Evolutionary conservation across 2,329 filamentous ascomycete species (phyloP), one percentile per base, ranked within the genome.

Genomic region (Fusarium nurragi): DNA sequence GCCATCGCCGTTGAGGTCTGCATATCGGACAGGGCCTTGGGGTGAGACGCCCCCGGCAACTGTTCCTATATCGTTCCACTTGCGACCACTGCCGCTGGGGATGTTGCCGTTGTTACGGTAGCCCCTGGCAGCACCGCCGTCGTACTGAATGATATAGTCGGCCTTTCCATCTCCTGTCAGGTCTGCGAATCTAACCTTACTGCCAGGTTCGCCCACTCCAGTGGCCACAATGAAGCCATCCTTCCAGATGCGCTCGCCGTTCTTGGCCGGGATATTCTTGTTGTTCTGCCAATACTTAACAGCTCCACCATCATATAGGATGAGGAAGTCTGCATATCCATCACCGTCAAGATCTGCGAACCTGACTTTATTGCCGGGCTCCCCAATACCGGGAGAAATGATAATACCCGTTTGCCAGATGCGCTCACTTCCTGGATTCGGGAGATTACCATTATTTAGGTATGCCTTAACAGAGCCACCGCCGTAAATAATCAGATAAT

Each of bases 311-410:
- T 58, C 58, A 6, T 58, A 64, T 1, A 64, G 19, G 11, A 64
- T 14, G 5, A 62, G 43, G 14, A 41, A 64, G 22, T 64, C 60
- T 1, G 23, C 59, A 3, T 60, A 60, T 2, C 49, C 54, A 13
- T 65, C 59, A 1, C 63, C 65, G 9, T 68, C 50, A 11, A 68
- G 65, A 23, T 66, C 55, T 14, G 63, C 60, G 21, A 68, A 68
- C 16, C 26, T 18, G 4, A 68, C 51, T 39, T 60, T 65, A 13
- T 46, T 51, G 7, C 60, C 47, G 0, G 47, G 53, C 7, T 57
- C 47, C 2, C 51, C 18, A 2, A 61, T 47, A 1, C 64, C 60
- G 1, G 65, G 64, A 0, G 60, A 34, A 3, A 68, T 64, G 2
- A 25, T 23, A 4, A 49, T 39, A 0, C 49, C 26, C 5, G 55